These are phyloP conservation scores for Neopestalotiopsis rosae DNA, from an alignment of 2,329 filamentous ascomycete species.

Conservation along the genomic window DNA sequence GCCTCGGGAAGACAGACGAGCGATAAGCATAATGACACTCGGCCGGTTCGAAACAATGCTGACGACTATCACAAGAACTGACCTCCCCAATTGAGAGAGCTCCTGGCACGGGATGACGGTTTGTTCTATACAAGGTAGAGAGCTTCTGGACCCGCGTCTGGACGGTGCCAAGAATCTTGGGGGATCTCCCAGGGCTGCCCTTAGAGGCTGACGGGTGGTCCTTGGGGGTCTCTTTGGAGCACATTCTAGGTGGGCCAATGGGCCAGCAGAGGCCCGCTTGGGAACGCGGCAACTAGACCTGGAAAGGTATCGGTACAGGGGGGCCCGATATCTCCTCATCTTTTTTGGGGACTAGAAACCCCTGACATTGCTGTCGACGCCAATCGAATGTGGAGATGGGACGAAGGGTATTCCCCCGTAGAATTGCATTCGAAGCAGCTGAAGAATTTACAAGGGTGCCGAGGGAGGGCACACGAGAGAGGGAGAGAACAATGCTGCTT, in stretches of 20 bases:
- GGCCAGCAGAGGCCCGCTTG: not conserved
- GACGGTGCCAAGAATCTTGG: slow-evolving; percentile 10
- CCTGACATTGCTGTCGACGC: not conserved
- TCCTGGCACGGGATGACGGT: not conserved
- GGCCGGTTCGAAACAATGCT: slow-evolving; percentile 13
- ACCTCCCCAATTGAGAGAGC: slow-evolving; percentile 15
- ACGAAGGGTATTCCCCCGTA: not conserved
- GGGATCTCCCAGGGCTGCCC: slow-evolving; percentile 2
- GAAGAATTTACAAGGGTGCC: not conserved
- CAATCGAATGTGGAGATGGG: not conserved
- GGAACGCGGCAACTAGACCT: slow-evolving; percentile 7
- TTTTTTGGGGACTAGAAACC: not conserved
- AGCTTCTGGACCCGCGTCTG: slow-evolving; percentile 9
- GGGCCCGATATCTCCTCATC: not conserved
- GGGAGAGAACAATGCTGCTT: not conserved
- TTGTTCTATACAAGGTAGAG: slow-evolving; percentile 1
- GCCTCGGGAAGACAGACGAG: not conserved
- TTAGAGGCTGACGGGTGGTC: not conserved
- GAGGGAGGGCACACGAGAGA: not conserved
- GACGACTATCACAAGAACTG: not conserved
- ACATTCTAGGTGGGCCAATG: not conserved
- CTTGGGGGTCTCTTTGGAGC: not conserved
- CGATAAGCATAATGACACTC: slow-evolving; percentile 9
- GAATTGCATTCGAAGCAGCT: slow-evolving; percentile 10
- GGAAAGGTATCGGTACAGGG: not conserved